Conservation (phyloP, 2,329 filamentous ascomycete species). For the Neoascochyta sp. region DNA sequence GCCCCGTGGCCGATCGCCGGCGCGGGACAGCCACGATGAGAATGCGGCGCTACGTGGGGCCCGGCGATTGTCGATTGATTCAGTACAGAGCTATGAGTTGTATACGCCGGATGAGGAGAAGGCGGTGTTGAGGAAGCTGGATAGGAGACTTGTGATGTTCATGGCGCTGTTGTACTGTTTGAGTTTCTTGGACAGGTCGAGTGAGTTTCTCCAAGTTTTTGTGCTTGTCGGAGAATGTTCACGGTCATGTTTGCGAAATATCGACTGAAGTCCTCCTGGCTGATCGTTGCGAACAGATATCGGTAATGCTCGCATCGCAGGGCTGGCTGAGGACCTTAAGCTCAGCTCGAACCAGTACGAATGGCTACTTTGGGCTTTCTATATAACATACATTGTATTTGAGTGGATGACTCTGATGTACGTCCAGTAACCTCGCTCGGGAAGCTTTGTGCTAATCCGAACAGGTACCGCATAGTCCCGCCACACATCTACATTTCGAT, state of each 20-base stretch:
- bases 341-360: slow-evolving; percentile 57
- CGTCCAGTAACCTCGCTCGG: slow-evolving; percentile 1
- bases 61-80: slow-evolving; percentile 22
- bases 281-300: slow-evolving; percentile 45
- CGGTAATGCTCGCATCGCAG: slow-evolving; percentile 61
- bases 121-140: slow-evolving; percentile 69
- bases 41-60: slow-evolving; percentile 19
- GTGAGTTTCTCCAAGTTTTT: too few species aligned
- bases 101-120: slow-evolving; percentile 68
- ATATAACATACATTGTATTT: slow-evolving; percentile 61
- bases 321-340: slow-evolving; percentile 52
- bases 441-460: slow-evolving; percentile 1
- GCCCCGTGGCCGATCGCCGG: slow-evolving; percentile 7
- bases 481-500: slow-evolving; percentile 59
- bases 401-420: slow-evolving; percentile 64
- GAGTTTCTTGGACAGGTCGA: slow-evolving; percentile 81
- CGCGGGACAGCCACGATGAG: slow-evolving; percentile 19
- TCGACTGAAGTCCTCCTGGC: too few species aligned
- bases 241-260: background rate
- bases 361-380: slow-evolving; percentile 61
- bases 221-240: background rate
- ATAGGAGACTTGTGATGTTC: slow-evolving; percentile 73
- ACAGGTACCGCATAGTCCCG: slow-evolving; percentile 54
- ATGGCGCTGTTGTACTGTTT: slow-evolving; percentile 79
- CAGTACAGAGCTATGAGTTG: slow-evolving; percentile 47